Conservation (phyloP, 371 early-diverging fungal species). For the Mucor plumbeus region DNA sequence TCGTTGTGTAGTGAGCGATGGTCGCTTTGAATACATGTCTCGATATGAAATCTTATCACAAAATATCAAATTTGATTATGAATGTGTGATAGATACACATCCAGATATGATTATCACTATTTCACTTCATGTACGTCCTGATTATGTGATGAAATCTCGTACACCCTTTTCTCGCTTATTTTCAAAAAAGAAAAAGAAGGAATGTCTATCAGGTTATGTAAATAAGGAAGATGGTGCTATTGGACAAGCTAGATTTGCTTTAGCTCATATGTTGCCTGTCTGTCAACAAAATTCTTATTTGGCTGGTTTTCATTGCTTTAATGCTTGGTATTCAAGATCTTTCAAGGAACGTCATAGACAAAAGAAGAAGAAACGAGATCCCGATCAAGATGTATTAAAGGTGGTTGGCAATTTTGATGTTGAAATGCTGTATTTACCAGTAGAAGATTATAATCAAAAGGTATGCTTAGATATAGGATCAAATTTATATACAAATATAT, state of each 20-base stretch:
- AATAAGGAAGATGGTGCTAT: slow-evolving; percentile 52
- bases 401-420: slow-evolving; percentile 47
- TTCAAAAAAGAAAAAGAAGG: slow-evolving; percentile 36
- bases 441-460: slow-evolving; percentile 28
- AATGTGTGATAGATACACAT: slow-evolving; percentile 43
- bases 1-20: slow-evolving; percentile 54
- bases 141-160: slow-evolving; percentile 41
- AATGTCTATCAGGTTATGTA: slow-evolving; percentile 43
- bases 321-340: slow-evolving; percentile 48
- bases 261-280: slow-evolving; percentile 47
- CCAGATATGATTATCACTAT: slow-evolving; percentile 45
- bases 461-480: not conserved
- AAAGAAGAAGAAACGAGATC: slow-evolving; percentile 24
- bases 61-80: slow-evolving; percentile 38
- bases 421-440: slow-evolving; percentile 44
- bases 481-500: too few relatives aligned
- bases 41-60: slow-evolving; percentile 44
- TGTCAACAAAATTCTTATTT: slow-evolving; percentile 42
- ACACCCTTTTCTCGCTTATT: slow-evolving; percentile 42
- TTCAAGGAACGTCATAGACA: slow-evolving; percentile 35
- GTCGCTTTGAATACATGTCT: slow-evolving; percentile 55
- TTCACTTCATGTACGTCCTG: slow-evolving; percentile 45
- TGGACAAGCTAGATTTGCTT: slow-evolving; percentile 49
- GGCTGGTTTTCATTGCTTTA: slow-evolving; percentile 53
- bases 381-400: slow-evolving; percentile 32